Evolutionary conservation across 2,329 filamentous ascomycete species (phyloP).

Genomic region (Gaeumannomyces tritici): DNA sequence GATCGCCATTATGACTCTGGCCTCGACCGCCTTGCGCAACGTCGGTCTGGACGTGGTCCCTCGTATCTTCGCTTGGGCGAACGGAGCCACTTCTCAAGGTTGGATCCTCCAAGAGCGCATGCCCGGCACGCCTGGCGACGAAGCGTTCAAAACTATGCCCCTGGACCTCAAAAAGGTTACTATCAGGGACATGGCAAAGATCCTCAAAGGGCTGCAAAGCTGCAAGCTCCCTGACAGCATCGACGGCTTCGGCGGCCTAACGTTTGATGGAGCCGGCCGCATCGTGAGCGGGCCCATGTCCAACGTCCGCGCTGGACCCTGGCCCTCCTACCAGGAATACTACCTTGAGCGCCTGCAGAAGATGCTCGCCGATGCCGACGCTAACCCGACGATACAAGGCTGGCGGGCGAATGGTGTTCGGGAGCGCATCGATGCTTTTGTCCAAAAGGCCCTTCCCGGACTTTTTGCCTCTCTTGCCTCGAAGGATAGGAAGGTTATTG

Average conservation of each 20-base stretch:
- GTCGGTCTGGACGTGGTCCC: constrained; percentile 18
- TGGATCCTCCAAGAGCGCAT: constrained; percentile 21
- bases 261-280: constrained; percentile 18
- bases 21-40: constrained; percentile 14
- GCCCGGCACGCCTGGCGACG: constrained; percentile 16
- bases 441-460: constrained; percentile 12
- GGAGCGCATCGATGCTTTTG: constrained; percentile 18
- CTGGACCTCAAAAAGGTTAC: constrained; percentile 15
- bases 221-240: constrained; percentile 20
- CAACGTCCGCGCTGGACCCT: constrained; percentile 20
- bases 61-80: constrained; percentile 18
- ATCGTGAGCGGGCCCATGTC: constrained; percentile 22
- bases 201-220: constrained; percentile 20
- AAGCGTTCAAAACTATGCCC: constrained; percentile 14
- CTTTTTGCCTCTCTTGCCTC: constrained; percentile 13
- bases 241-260: constrained; percentile 19
- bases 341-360: constrained; percentile 15
- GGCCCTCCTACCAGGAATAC: constrained; percentile 16
- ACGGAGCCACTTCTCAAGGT: constrained; percentile 2
- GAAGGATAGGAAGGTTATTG: constrained; percentile 13
- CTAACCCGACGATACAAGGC: constrained; percentile 17
- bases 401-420: constrained; percentile 20
- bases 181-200: constrained; percentile 18
- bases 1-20: constrained; percentile 20
- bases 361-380: constrained; percentile 16